A percentile compares a stretch with the other conserved stretches of the same genome.
Conservation (phyloP, 176 grass and related monocot species). For the Oryza officinalis region DNA sequence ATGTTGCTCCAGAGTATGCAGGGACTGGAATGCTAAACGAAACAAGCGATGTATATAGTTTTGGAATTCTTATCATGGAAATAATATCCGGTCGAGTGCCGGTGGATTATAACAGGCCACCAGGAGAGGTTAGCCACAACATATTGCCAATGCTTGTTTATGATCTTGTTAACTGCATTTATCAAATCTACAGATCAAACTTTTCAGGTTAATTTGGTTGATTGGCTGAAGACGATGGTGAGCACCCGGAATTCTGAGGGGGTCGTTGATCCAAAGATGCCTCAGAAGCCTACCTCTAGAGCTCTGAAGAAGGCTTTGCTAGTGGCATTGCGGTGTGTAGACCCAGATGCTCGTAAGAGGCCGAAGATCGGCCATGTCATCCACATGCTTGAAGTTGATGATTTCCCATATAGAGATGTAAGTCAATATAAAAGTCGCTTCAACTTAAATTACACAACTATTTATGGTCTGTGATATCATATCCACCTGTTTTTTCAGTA, state of each 20-base stretch:
- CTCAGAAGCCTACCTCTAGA: slow-evolving; percentile 73
- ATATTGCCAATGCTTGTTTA: slow-evolving; percentile 2
- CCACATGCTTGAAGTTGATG: slow-evolving; percentile 98
- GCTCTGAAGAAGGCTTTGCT: slow-evolving; percentile 83
- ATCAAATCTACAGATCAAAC: neutral
- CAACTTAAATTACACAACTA: neutral
- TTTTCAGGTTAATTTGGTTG: slow-evolving; percentile 87
- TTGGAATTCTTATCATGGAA: slow-evolving; percentile 98
- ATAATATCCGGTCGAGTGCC: slow-evolving; percentile 83
- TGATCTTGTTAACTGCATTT: slow-evolving; percentile 1
- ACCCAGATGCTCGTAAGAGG: slow-evolving; percentile 89
- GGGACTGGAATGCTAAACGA: slow-evolving; percentile 98
- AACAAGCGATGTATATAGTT: slow-evolving; percentile 95
- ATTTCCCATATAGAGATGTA: slow-evolving; percentile 95
- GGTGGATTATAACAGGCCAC: slow-evolving; percentile 89
- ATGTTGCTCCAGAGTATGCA: slow-evolving; percentile 96
- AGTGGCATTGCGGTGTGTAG: slow-evolving; percentile 85
- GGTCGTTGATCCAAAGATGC: slow-evolving; percentile 80
- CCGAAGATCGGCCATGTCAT: slow-evolving; percentile 86
- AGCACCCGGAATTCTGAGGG: slow-evolving; percentile 87
- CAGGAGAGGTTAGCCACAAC: slow-evolving; percentile 62
- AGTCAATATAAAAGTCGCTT: neutral
- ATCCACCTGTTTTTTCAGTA: neutral
- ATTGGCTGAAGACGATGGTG: slow-evolving; percentile 92
- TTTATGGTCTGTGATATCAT: neutral